Base-by-base conservation (phyloP, 768 basidiomycete genomes). In the Lenzites betulinus region DNA sequence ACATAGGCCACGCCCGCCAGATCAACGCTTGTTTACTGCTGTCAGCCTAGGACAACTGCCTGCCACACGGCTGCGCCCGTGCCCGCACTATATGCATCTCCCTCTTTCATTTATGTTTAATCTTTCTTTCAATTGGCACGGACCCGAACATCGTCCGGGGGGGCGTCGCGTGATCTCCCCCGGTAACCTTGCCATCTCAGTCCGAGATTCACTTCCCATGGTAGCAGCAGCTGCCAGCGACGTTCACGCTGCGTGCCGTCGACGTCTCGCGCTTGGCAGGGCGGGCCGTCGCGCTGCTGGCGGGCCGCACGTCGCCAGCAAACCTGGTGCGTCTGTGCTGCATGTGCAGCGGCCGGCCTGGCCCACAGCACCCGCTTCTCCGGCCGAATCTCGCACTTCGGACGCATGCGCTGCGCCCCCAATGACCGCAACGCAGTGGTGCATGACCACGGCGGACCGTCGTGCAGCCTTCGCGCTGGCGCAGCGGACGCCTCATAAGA, bases 341-440 rank as follows among this genome's bases (percentile, higher is more conserved):
- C 22, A 25, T 51, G 22, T 20, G 22, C 54, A 38, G n/a, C 7
- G 15, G 44, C 15, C 25, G 22, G 39, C 13, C 48, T 51, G 18
- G 56, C 25, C 61, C 15, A 30, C 39, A 46, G 22, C 41, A 35
- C 38, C 52, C 49, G 22, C 41, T 59, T 39, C 57, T 12, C 41
- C 56, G 57, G 62, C 30, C 39, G 52, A 55, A 59, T 47, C 20
- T 63, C 57, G 62, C 58, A 9, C 47, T 47, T 28, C 30, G 42
- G 41, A 30, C 57, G 42, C 57, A 50, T 63, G 62, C n/a, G 18
- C 30, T 22, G 20, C 16, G 49, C 56, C 50, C 56, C n/a, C 7
- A 28, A 38, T 20, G 30, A 28, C 30, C 41, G 16, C 38, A 13
- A 15, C 38, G 13, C 13, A 18, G 38, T 39, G 38, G 16, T 57